phyloP scores from a whole-genome alignment of 495 filamentous ascomycete species.

The Staphylotrichum longicolle region DNA sequence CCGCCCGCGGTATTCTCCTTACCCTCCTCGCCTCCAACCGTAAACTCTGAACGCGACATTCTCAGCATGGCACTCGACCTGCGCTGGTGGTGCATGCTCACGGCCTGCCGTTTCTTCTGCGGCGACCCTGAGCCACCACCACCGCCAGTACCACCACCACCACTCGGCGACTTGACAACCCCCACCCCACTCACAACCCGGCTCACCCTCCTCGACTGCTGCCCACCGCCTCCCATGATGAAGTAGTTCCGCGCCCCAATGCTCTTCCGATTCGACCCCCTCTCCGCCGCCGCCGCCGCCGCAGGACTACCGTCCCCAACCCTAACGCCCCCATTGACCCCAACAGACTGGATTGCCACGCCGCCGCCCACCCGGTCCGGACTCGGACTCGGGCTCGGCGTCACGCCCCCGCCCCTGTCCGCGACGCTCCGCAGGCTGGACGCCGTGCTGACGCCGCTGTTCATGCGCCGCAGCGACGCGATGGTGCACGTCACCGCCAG shows the following conservation, averaged over 20 bases:
- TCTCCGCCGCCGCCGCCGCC: neutral
- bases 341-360: neutral
- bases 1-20: slow-evolving; percentile 4
- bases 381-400: slow-evolving; percentile 7
- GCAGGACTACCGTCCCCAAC: neutral
- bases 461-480: slow-evolving; percentile 31
- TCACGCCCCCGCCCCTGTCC: neutral
- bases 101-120: slow-evolving; percentile 12
- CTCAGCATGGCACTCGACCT: slow-evolving; percentile 3
- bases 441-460: slow-evolving; percentile 25
- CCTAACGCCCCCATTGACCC: neutral
- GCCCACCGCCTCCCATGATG: slow-evolving; percentile 2
- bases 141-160: slow-evolving; percentile 2
- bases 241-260: slow-evolving; percentile 17
- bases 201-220: slow-evolving; percentile 8
- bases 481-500: slow-evolving; percentile 20
- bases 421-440: slow-evolving; percentile 19
- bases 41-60: slow-evolving; percentile 1
- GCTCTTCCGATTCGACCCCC: slow-evolving; percentile 1
- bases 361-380: no score
- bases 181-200: slow-evolving; percentile 9
- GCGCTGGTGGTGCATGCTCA: slow-evolving; percentile 12
- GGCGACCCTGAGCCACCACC: neutral
- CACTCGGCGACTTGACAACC: neutral
- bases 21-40: slow-evolving; percentile 9